Base-by-base conservation (phyloP, 176 grass and related monocot species). In the Oryza brachyantha region DNA sequence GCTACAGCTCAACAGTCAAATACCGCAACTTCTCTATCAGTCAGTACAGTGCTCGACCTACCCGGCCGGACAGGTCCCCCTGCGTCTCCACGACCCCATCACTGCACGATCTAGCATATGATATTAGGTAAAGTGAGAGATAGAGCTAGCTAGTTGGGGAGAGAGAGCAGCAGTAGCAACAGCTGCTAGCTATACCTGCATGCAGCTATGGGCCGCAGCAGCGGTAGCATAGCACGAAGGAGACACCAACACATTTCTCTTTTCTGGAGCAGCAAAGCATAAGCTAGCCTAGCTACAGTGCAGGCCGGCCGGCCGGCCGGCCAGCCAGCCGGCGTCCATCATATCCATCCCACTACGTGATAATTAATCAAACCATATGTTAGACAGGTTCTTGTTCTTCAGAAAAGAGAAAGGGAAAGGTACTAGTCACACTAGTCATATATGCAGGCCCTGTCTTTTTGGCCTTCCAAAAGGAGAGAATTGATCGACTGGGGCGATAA, bases 61-160 rank as follows among this genome's bases (percentile, higher is more conserved):
- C 43, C 86, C 7, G 46, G 61, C 22, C 25, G 66, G 57, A 55
- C 78, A 54, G 7, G 16, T 52, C 48, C 36, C 36, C 43, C 27
- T 65, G 43, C 74, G 55, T 27, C 25, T 72, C n/a, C 35, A 68
- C 32, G 72, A 10, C 64, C 28, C 45, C 74, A 40, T 59, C 32
- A 16, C 45, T 66, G 64, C 64, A 36, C 61, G 66, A 36, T 22
- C 42, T 64, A 64, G 64, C 75, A 75, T 89, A 75, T 22, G 48
- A 81, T 72, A 80, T 85, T 89, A 85, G 72, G 87, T 85, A 85
- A 68, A 81, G 77, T 31, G 63, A 41, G 29, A 36, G 24, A 32
- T 1, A 36, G 61, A 29, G 29, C n/a, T 27, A 1, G 55, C 14
- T 29, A 50, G 55, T 2, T 26, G 41, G 1, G 31, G 12, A 27